Percentiles rank a stretch among this genome's conserved stretches.
phyloP scores from a whole-genome alignment of 2,329 filamentous ascomycete genomes.

The Cladobotryum protrusum region DNA sequence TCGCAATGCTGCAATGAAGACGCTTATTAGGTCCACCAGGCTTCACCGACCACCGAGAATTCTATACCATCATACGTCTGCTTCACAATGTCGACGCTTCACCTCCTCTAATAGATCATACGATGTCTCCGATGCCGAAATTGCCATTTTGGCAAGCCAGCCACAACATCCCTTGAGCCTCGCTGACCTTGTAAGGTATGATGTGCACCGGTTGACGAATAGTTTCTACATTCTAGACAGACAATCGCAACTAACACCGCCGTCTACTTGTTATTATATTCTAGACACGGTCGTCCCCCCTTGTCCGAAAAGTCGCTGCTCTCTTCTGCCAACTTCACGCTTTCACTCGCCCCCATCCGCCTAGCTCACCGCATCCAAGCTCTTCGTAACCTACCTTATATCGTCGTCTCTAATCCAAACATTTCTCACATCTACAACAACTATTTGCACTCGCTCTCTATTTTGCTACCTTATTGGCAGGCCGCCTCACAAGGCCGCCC shows the following conservation, averaged over 20 bases:
- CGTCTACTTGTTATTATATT: not conserved
- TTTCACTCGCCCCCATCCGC: constrained; percentile 83
- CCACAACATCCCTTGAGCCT: constrained; percentile 77
- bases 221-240: not conserved
- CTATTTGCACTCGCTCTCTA: constrained; percentile 88
- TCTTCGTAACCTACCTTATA: constrained; percentile 88
- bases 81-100: constrained; percentile 11
- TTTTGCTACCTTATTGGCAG: constrained; percentile 70
- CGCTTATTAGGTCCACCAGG: constrained; percentile 11
- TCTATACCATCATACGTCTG: not conserved
- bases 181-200: constrained; percentile 79
- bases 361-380: constrained; percentile 92
- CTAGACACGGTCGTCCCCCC: constrained; percentile 71
- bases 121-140: constrained; percentile 62
- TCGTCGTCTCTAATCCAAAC: constrained; percentile 96
- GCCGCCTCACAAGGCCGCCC: constrained; percentile 39
- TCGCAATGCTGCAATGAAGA: constrained; percentile 19
- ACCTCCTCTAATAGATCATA: constrained; percentile 14
- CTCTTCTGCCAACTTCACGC: constrained; percentile 90
- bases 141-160: constrained; percentile 69
- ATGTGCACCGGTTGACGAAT: not conserved
- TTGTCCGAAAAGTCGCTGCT: constrained; percentile 74
- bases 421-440: constrained; percentile 93
- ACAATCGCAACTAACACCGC: not conserved
- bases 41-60: constrained; percentile 7